A percentile compares a stretch with the other conserved stretches of the same genome.
Evolutionary conservation across 345 rosid genomes (phyloP).

Genomic region (Trapa bicornis): DNA sequence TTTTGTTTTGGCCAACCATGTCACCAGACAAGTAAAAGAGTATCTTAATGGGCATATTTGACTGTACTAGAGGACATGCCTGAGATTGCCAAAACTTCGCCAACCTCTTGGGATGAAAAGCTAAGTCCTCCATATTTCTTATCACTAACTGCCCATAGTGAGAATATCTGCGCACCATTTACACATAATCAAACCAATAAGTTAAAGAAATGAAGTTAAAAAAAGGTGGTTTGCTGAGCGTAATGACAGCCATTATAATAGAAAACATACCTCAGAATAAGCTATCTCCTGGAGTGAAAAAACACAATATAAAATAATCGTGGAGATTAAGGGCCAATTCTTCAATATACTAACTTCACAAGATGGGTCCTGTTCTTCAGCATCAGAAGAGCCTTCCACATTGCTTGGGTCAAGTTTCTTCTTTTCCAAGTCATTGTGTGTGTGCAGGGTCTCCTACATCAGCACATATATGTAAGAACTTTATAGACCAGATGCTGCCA

Average conservation of each 20-base stretch:
- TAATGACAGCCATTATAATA: background rate
- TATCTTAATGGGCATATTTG: background rate
- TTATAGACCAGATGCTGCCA: background rate
- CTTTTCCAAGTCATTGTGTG: slow-evolving; percentile 16
- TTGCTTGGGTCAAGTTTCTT: slow-evolving; percentile 9
- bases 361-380: slow-evolving; percentile 10
- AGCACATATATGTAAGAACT: background rate
- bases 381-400: slow-evolving; percentile 16
- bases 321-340: slow-evolving; percentile 53
- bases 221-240: background rate
- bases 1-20: background rate
- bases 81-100: slow-evolving; percentile 53
- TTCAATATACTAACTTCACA: slow-evolving; percentile 23
- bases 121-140: slow-evolving; percentile 48
- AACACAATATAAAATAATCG: slow-evolving; percentile 41
- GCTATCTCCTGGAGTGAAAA: slow-evolving; percentile 61
- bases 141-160: slow-evolving; percentile 58
- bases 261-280: slow-evolving; percentile 36
- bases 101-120: slow-evolving; percentile 53
- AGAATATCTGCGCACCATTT: slow-evolving; percentile 27
- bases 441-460: slow-evolving; percentile 46
- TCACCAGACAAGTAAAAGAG: background rate
- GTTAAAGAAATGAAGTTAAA: background rate
- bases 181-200: background rate
- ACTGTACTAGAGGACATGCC: slow-evolving; percentile 13